A percentile compares a stretch with the other conserved stretches of the same genome.
Conservation (phyloP, 495 filamentous ascomycete genomes). For the Beverwykella pulmonaria region DNA sequence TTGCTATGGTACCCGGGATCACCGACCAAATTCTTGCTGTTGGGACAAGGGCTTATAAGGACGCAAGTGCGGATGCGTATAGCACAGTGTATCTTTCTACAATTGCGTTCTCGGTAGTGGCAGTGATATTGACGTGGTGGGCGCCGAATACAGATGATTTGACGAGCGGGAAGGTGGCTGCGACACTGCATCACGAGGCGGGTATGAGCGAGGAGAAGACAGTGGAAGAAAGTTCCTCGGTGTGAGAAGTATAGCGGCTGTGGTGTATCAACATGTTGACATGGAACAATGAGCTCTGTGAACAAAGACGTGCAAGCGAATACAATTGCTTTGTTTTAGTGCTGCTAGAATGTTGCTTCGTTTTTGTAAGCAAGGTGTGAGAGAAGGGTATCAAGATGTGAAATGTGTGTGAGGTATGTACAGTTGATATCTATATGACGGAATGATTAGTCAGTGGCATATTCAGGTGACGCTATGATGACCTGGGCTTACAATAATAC, state of each 20-base stretch:
- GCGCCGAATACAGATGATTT: constrained; percentile 25
- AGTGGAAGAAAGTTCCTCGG: background rate
- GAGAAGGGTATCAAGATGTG: no score
- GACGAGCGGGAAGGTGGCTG: constrained; percentile 15
- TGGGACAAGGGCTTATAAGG: constrained; percentile 27
- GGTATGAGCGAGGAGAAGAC: background rate
- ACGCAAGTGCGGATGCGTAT: constrained; percentile 35
- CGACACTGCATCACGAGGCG: constrained; percentile 12
- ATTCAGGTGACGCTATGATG: no score
- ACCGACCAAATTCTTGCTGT: constrained; percentile 20
- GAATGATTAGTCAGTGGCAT: no score
- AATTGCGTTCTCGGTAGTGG: constrained; percentile 34
- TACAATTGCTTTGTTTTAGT: no score
- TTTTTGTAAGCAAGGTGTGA: no score
- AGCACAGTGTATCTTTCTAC: constrained; percentile 29
- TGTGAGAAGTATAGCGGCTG: no score
- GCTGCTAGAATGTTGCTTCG: no score
- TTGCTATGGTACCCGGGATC: constrained; percentile 28
- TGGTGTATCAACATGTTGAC: background rate
- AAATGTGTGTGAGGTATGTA: no score
- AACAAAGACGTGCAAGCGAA: no score
- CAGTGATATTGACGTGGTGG: constrained; percentile 29
- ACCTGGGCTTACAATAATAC: no score
- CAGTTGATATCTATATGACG: no score
- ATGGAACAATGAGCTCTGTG: no score